These are phyloP conservation scores for Aureobasidium vineae DNA, from an alignment of 2,329 filamentous ascomycete genomes.

Conservation along the genomic window DNA sequence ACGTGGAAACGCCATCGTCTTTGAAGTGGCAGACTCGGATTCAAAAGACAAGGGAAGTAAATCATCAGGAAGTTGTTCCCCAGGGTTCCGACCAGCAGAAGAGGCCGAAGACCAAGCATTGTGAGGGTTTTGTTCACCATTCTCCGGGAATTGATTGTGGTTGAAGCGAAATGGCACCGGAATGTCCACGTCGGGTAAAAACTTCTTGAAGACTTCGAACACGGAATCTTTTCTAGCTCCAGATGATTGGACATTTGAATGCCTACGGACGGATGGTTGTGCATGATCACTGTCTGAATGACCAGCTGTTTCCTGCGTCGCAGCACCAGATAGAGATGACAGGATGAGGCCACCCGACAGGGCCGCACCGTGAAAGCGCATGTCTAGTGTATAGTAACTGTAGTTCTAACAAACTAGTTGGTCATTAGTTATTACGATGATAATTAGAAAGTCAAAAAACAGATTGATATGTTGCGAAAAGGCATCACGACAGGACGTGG, in stretches of 20 bases:
- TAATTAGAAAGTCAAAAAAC: not conserved
- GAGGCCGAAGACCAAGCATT: not conserved
- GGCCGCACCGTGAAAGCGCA: constrained; percentile 17
- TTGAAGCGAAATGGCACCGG: not conserved
- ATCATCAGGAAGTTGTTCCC: not conserved
- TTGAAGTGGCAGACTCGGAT: not conserved
- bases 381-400: not conserved
- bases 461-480: not conserved
- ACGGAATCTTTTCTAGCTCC: not conserved
- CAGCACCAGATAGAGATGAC: constrained; percentile 1
- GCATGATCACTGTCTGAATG: not conserved
- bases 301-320: not conserved
- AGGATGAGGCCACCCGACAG: constrained; percentile 3
- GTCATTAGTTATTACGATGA: not conserved
- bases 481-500: not conserved
- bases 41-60: too few relatives aligned
- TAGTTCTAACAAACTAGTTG: not conserved
- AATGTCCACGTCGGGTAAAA: not conserved
- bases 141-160: not conserved
- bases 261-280: not conserved
- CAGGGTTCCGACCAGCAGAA: not conserved
- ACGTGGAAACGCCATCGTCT: not conserved
- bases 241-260: not conserved
- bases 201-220: not conserved
- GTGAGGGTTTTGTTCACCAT: not conserved